A percentile compares a stretch with the other conserved stretches of the same genome.
These are phyloP conservation scores for Lasiodiplodia gonubiensis DNA, from an alignment of 2,329 filamentous ascomycete species.

Conservation along the genomic window DNA sequence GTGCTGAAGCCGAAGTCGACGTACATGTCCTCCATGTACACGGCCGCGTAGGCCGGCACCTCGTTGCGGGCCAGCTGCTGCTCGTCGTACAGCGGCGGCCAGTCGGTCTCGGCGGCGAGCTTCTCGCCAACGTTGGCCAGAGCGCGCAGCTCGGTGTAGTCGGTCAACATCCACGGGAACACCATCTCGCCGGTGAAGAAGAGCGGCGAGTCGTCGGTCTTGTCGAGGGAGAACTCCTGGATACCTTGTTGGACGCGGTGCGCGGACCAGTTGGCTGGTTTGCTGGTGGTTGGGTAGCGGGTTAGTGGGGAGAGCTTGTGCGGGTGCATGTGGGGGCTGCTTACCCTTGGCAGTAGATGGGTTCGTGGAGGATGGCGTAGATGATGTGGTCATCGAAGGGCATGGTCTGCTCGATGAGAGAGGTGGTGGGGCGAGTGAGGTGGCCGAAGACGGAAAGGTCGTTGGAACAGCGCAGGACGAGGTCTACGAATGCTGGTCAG, in stretches of 20 bases:
- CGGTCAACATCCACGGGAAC: conserved; percentile 82
- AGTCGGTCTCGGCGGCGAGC: conserved; percentile 70
- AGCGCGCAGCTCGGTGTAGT: conserved; percentile 74
- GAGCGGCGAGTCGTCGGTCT: conserved; percentile 58
- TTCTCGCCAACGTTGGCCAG: conserved; percentile 72
- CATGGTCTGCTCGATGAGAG: conserved; percentile 69
- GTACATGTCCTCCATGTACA: conserved; percentile 89
- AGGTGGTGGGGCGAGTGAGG: conserved; percentile 73
- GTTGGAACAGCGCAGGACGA: conserved; percentile 71
- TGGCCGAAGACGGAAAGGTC: conserved; percentile 80
- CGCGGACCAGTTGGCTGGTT: conserved; percentile 69
- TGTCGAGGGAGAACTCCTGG: conserved; percentile 55
- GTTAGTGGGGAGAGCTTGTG: not conserved
- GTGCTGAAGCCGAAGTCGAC: conserved; percentile 78
- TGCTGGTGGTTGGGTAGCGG: not conserved
- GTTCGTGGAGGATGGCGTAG: conserved; percentile 86
- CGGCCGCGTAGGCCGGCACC: conserved; percentile 85
- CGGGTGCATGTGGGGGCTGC: conserved; percentile 48
- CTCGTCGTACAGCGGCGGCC: conserved; percentile 78
- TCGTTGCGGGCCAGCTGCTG: conserved; percentile 75
- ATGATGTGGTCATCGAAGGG: conserved; percentile 78
- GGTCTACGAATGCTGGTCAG: conserved; percentile 44
- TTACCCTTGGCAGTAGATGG: conserved; percentile 78
- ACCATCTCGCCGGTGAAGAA: conserved; percentile 91
- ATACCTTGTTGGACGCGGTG: conserved; percentile 63